phyloP scores from a whole-genome alignment of 139 green algal genomes.

The Chlamydomonas asymmetrica region DNA sequence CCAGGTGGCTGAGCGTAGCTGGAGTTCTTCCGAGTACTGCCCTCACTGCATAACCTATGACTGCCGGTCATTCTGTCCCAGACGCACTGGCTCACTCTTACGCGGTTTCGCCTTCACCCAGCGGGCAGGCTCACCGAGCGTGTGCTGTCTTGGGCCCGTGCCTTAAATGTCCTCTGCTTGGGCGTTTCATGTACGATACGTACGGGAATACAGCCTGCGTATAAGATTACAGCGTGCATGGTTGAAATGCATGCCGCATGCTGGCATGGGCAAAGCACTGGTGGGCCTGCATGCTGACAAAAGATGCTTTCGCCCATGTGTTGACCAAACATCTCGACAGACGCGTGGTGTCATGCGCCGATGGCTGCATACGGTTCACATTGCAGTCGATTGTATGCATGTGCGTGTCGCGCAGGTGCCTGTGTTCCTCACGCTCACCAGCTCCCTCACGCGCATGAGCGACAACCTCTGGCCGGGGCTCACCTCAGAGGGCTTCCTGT shows the following conservation, averaged over 20 bases:
- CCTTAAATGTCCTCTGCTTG: no score
- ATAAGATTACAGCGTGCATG: no score
- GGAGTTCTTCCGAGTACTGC: not conserved
- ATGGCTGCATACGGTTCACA: not conserved
- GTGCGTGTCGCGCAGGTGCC: conserved; percentile 12
- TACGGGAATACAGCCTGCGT: no score
- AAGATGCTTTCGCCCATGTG: not conserved
- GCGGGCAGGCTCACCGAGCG: no score
- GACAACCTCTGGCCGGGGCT: conserved; percentile 38
- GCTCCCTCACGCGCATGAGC: conserved; percentile 26
- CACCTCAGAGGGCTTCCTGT: conserved; percentile 9
- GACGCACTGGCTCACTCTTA: no score
- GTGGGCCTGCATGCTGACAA: not conserved
- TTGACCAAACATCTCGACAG: not conserved
- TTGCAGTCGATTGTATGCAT: not conserved
- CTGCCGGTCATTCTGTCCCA: no score
- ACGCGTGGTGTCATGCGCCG: not conserved
- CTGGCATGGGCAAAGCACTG: not conserved
- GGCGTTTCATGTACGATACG: no score
- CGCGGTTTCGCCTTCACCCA: no score
- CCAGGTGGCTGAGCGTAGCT: not conserved
- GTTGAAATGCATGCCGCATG: no score
- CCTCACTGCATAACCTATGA: not conserved
- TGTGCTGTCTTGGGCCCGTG: no score
- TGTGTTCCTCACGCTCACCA: not conserved